These are phyloP conservation scores for Beta macrorhiza DNA, from an alignment of 179 eudicot genomes.

Conservation along the genomic window DNA sequence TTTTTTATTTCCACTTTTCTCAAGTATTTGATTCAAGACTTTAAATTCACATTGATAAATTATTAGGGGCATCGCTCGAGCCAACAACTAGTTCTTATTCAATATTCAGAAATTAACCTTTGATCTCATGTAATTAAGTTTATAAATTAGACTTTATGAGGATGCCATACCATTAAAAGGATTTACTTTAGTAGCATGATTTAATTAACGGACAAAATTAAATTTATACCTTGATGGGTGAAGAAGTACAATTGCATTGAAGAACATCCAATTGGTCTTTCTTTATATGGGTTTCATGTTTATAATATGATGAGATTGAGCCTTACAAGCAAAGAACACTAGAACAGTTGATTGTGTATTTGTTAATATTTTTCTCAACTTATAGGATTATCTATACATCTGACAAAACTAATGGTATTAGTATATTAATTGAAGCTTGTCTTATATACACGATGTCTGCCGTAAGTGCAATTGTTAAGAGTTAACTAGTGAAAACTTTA, in stretches of 20 bases:
- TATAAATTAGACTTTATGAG: too few species aligned
- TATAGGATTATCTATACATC: neutral
- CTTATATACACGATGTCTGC: neutral
- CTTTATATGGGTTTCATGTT: neutral
- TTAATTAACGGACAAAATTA: too few species aligned
- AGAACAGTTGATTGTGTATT: neutral
- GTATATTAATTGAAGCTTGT: neutral
- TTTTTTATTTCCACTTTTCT: too few species aligned
- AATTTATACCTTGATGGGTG: neutral
- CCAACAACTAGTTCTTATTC: too few species aligned
- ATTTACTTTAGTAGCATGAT: too few species aligned
- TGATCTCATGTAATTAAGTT: too few species aligned
- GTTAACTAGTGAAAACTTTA: too few species aligned
- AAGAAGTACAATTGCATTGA: neutral
- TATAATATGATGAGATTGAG: neutral
- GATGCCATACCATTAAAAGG: too few species aligned
- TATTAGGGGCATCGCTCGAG: too few species aligned
- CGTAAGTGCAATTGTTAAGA: neutral
- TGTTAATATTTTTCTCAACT: neutral
- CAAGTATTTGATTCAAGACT: too few species aligned
- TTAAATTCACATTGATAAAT: too few species aligned
- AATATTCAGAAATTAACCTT: too few species aligned
- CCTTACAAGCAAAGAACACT: constrained; percentile 24
- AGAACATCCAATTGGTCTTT: neutral
- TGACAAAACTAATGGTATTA: neutral